Evolutionary conservation across 352 stramenopile genomes (phyloP), one percentile per base, ranked within the genome.

Genomic region (Hyaloperonospora arabidopsidis): DNA sequence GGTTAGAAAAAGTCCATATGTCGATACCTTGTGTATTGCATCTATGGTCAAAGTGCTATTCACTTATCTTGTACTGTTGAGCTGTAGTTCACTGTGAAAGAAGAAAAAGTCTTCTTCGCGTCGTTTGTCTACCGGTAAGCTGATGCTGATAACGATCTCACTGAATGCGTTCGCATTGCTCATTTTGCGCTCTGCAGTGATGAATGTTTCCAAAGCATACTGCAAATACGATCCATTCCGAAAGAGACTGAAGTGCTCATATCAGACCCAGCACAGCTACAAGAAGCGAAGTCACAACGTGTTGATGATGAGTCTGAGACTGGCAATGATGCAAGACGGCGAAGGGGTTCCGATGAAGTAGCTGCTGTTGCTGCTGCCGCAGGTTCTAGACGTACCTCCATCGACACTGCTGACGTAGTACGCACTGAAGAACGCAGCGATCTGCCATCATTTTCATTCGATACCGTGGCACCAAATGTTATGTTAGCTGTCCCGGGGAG

Each of bases 71-170:
- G 36, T 35, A 45, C 41, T 51, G 48, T 28, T 59, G 17, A 17
- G 39, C 23, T 49, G 23, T 49, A 88, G 79, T 61, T 86, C 21
- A 89, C 70, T 2, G 70, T 80, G 23, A 78, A 79, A 50, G 74
- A 76, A 40, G 76, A 89, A 11, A 84, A 79, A 17, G 61, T 83
- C 0, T 93, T 93, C 49, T 87, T 93, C 57, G 70, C 84, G 25
- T 93, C 84, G 11, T 92, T 90, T 59, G 70, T 93, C 0, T 93
- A 87, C 56, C 67, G 84, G 83, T 91, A 70, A 52, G 58, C 3
- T 34, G 44, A 18, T 7, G 12, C 21, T 35, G 1, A 49, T n/a
- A n/a, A n/a, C 3, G 12, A 40, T 36, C 1, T 8, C 22, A 40
- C 21, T 22, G n/a, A 17, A 35, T 36, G 18, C 34, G 56, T 54